Evolutionary conservation across 2,329 filamentous ascomycete species (phyloP).

Genomic region (Bertia moriformis): DNA sequence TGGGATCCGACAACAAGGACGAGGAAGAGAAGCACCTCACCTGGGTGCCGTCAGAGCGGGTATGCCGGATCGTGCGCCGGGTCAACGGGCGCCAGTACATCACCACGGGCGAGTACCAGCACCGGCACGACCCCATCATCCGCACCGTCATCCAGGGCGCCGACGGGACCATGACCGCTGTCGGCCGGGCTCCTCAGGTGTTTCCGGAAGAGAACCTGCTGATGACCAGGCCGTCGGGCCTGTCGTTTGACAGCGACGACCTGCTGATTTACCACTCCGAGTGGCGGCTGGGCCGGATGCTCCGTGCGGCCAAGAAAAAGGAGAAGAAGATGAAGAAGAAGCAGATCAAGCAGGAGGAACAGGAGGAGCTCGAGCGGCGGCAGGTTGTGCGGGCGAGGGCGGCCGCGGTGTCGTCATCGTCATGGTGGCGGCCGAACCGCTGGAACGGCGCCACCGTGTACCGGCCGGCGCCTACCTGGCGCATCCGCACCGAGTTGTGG

Average conservation of each 20-base stretch:
- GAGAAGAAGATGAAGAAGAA: conserved; percentile 4
- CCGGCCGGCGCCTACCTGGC: conserved; percentile 25
- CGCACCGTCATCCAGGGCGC: conserved; percentile 13
- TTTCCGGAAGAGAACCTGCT: conserved; percentile 14
- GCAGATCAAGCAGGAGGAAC: conserved; percentile 1
- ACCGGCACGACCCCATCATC: conserved; percentile 19
- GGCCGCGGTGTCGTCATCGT: neutral
- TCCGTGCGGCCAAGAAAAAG: conserved; percentile 7
- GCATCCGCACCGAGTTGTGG: conserved; percentile 31
- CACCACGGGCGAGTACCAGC: conserved; percentile 17
- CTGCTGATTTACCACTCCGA: conserved; percentile 16
- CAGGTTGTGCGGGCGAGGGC: neutral
- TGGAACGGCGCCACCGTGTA: conserved; percentile 9
- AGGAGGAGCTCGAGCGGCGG: too few species aligned
- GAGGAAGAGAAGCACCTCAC: conserved; percentile 12
- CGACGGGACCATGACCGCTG: conserved; percentile 6
- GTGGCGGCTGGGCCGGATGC: conserved; percentile 11
- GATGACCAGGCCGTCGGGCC: conserved; percentile 11
- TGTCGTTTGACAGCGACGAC: conserved; percentile 17
- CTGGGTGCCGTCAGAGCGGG: conserved; percentile 18
- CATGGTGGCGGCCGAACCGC: neutral
- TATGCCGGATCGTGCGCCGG: conserved; percentile 16
- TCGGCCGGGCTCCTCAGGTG: conserved; percentile 9
- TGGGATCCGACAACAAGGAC: conserved; percentile 5
- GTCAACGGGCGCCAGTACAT: conserved; percentile 11